Percentiles rank a stretch among this genome's conserved stretches.
Evolutionary conservation across 2,329 filamentous ascomycete genomes (phyloP).

Genomic region (Botrytis elliptica): DNA sequence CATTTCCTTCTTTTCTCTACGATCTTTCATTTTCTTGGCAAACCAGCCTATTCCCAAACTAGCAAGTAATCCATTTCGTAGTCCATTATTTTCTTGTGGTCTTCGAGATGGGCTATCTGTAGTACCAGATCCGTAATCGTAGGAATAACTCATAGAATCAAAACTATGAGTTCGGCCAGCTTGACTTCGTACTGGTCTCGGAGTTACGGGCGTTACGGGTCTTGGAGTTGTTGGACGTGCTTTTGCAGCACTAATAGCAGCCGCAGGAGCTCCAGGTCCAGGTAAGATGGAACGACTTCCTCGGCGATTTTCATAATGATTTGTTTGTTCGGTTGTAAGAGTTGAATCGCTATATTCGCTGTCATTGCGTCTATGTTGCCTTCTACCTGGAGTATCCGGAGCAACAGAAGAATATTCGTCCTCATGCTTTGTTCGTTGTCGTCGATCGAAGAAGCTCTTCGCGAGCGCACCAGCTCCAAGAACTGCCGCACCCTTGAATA

Average conservation of each 20-base stretch:
- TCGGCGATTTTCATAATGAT: slow-evolving; percentile 34
- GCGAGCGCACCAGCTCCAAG: slow-evolving; percentile 62
- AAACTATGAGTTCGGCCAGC: slow-evolving; percentile 46
- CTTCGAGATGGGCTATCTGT: slow-evolving; percentile 58
- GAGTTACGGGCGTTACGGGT: slow-evolving; percentile 29
- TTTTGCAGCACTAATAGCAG: slow-evolving; percentile 49
- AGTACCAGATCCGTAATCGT: slow-evolving; percentile 48
- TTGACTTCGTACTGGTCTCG: slow-evolving; percentile 46
- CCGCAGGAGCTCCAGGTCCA: slow-evolving; percentile 48
- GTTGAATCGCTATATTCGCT: slow-evolving; percentile 50
- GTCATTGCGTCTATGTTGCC: slow-evolving; percentile 41
- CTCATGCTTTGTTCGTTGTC: slow-evolving; percentile 45
- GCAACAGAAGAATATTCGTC: slow-evolving; percentile 64
- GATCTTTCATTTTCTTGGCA: slow-evolving; percentile 61
- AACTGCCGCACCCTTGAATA: slow-evolving; percentile 60
- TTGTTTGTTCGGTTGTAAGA: slow-evolving; percentile 29
- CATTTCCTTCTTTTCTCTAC: slow-evolving; percentile 46
- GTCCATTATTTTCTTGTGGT: slow-evolving; percentile 33
- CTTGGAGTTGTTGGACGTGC: slow-evolving; percentile 39
- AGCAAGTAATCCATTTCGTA: slow-evolving; percentile 51
- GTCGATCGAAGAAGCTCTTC: slow-evolving; percentile 57
- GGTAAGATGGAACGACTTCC: slow-evolving; percentile 45
- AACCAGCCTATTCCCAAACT: slow-evolving; percentile 68
- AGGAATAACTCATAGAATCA: slow-evolving; percentile 51
- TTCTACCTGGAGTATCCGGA: slow-evolving; percentile 57